Percentiles rank a stretch among this genome's conserved stretches.
Evolutionary conservation across 2,329 filamentous ascomycete genomes (phyloP).

Genomic region (Fusarium transvaalense): DNA sequence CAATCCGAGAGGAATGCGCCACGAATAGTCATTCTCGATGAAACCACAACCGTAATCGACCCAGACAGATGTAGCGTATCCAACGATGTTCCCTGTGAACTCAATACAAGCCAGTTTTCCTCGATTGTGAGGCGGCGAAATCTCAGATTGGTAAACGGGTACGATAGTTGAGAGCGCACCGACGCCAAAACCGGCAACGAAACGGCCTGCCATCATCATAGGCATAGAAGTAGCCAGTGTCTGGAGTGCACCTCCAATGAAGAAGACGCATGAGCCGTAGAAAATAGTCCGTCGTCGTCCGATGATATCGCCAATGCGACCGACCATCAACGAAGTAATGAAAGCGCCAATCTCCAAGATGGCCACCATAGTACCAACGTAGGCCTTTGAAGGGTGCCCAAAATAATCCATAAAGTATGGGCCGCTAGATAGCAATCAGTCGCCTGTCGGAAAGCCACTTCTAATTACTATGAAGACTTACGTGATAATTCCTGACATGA

Average conservation of each 20-base stretch:
- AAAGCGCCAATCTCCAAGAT: conserved; percentile 96
- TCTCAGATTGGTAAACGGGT: conserved; percentile 93
- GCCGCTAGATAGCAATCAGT: conserved; percentile 69
- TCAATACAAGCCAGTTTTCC: conserved; percentile 98
- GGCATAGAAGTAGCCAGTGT: conserved; percentile 84
- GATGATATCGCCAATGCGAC: conserved; percentile 90
- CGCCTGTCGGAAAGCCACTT: not conserved
- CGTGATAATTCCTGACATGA: conserved; percentile 83
- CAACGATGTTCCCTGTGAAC: conserved; percentile 96
- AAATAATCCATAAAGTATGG: conserved; percentile 93
- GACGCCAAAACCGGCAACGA: conserved; percentile 87
- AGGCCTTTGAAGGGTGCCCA: conserved; percentile 84
- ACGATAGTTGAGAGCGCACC: conserved; percentile 93
- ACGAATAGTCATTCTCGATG: conserved; percentile 86
- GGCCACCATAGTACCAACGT: conserved; percentile 97
- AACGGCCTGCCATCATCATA: conserved; percentile 88
- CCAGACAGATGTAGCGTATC: conserved; percentile 97
- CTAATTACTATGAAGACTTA: conserved; percentile 58
- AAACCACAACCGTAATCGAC: conserved; percentile 97
- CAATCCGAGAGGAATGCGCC: conserved; percentile 90
- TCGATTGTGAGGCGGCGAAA: conserved; percentile 94
- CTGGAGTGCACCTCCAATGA: conserved; percentile 85
- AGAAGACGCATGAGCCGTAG: conserved; percentile 92
- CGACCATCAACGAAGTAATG: conserved; percentile 87
- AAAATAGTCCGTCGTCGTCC: conserved; percentile 91